Percentiles rank a stretch among this genome's conserved stretches.
phyloP scores from a whole-genome alignment of 2,329 filamentous ascomycete genomes.

The Tolypocladium inflatum region DNA sequence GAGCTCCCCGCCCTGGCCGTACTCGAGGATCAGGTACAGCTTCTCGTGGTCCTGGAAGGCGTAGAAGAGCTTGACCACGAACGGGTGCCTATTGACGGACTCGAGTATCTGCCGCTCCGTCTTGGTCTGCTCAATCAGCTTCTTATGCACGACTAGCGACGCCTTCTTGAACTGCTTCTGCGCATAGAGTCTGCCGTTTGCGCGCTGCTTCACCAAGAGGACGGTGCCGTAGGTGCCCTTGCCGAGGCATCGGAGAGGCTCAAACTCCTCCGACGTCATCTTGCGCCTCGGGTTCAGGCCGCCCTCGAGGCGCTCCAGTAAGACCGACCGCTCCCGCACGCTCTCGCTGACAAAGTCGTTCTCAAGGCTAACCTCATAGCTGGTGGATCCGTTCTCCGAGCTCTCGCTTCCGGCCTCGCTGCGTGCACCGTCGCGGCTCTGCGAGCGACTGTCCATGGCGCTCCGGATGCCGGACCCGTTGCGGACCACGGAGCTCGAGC shows the following conservation, averaged over 20 bases:
- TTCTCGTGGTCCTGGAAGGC: constrained; percentile 98
- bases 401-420: constrained; percentile 45
- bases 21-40: constrained; percentile 93
- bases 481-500: constrained; percentile 46
- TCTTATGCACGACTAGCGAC: constrained; percentile 88
- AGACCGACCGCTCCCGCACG: constrained; percentile 33
- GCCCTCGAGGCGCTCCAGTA: constrained; percentile 40
- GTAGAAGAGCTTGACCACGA: constrained; percentile 96
- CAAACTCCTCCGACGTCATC: constrained; percentile 87
- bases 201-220: constrained; percentile 78
- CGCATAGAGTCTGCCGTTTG: constrained; percentile 82
- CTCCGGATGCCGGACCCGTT: constrained; percentile 40
- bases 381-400: constrained; percentile 60
- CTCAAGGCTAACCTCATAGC: constrained; percentile 78
- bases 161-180: constrained; percentile 99
- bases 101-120: constrained; percentile 92
- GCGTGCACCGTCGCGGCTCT: constrained; percentile 45
- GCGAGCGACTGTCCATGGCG: constrained; percentile 43
- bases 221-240: constrained; percentile 97
- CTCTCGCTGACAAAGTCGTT: constrained; percentile 73
- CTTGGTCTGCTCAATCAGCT: constrained; percentile 92
- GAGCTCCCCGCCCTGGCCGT: constrained; percentile 91
- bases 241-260: constrained; percentile 81
- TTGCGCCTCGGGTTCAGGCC: constrained; percentile 56
- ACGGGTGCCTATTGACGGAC: constrained; percentile 91